A percentile compares a stretch with the other conserved stretches of the same genome.
Evolutionary conservation across 2,329 filamentous ascomycete genomes (phyloP).

Genomic region (Diaporthe amygdali): DNA sequence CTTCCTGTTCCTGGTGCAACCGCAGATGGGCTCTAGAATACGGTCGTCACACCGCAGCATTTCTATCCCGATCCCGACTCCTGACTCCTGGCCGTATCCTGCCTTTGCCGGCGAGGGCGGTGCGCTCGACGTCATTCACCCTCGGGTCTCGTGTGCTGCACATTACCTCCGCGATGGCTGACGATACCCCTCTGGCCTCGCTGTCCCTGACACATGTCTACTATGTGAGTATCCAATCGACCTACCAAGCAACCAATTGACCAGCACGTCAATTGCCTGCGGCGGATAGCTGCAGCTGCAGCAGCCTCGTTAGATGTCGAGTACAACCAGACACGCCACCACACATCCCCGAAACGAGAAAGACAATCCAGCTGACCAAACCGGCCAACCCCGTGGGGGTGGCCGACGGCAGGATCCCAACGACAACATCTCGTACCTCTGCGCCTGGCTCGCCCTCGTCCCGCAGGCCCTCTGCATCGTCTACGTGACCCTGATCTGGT

Average conservation of each 20-base stretch:
- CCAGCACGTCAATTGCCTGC: not conserved
- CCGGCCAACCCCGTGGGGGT: not conserved
- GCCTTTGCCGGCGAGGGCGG: conserved; percentile 16
- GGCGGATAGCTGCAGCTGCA: not conserved
- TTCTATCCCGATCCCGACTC: not conserved
- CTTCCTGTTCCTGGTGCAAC: not conserved
- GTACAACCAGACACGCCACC: not conserved
- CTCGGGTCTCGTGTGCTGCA: not conserved
- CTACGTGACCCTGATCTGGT: conserved; percentile 90
- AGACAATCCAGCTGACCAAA: not conserved
- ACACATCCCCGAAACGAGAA: not conserved
- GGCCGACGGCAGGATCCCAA: conserved; percentile 76
- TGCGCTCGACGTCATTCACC: not conserved
- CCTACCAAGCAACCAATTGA: not conserved
- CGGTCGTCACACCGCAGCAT: conserved; percentile 4
- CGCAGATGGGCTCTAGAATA: not conserved
- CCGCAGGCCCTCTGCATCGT: conserved; percentile 90
- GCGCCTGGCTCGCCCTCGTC: conserved; percentile 91
- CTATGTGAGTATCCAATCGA: conserved; percentile 69
- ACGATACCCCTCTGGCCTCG: conserved; percentile 73
- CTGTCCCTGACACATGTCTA: conserved; percentile 95
- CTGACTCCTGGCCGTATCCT: not conserved
- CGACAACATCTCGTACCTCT: conserved; percentile 83
- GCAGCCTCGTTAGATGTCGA: not conserved
- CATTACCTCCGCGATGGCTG: conserved; percentile 37